A percentile compares a stretch with the other conserved stretches of the same genome.
Conservation (phyloP, 257 asterid species). For the Fraxinus cuspidata region DNA sequence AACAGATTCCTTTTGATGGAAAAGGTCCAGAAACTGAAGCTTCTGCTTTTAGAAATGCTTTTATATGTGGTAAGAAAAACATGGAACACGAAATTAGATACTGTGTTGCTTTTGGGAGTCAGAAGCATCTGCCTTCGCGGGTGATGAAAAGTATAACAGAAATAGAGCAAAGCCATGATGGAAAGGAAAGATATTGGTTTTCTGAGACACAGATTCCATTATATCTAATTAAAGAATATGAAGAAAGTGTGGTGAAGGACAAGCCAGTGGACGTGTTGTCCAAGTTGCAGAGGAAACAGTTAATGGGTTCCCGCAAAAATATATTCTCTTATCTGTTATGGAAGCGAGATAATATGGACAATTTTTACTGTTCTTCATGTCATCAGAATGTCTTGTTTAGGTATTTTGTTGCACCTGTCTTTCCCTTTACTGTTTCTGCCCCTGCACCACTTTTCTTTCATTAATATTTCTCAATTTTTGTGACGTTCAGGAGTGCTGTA, state of each 20-base stretch:
- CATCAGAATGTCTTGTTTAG: constrained; percentile 52
- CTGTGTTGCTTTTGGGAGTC: constrained; percentile 66
- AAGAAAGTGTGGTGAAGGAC: constrained; percentile 46
- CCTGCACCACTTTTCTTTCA: constrained; percentile 19
- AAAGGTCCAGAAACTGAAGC: constrained; percentile 75
- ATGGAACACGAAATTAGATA: constrained; percentile 58
- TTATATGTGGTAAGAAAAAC: constrained; percentile 52
- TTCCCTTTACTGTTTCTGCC: constrained; percentile 9
- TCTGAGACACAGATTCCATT: constrained; percentile 69
- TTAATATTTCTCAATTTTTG: constrained; percentile 31
- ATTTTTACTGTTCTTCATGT: constrained; percentile 56
- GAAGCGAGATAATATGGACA: constrained; percentile 52
- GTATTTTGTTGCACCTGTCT: constrained; percentile 40
- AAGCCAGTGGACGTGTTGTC: constrained; percentile 38
- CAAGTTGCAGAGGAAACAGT: constrained; percentile 46
- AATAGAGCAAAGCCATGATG: constrained; percentile 55
- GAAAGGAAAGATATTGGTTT: constrained; percentile 77
- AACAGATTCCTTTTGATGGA: constrained; percentile 54
- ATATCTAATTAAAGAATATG: constrained; percentile 74
- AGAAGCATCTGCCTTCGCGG: constrained; percentile 88
- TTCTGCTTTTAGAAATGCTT: constrained; percentile 82
- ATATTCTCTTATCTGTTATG: constrained; percentile 51
- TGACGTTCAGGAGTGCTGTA: constrained; percentile 60
- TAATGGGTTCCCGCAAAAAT: constrained; percentile 48
- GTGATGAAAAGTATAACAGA: constrained; percentile 68